Conservation (phyloP, 441 rosid species). For the Euphorbia schlechtendalii region DNA sequence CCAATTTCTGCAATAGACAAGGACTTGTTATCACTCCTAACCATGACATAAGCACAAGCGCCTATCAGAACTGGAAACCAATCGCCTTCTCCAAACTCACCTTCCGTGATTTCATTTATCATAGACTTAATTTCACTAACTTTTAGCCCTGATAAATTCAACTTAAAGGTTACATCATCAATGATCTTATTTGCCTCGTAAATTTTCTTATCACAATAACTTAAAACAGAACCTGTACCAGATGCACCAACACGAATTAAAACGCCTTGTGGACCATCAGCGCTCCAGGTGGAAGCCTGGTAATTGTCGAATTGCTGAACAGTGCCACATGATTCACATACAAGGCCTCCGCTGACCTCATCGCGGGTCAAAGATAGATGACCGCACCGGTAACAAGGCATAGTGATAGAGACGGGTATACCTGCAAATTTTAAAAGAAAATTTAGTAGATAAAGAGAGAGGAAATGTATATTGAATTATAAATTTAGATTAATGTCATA, state of each 20-base stretch:
- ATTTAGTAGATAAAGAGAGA: no score
- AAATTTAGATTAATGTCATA: background rate
- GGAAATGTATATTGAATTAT: background rate
- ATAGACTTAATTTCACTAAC: conserved; percentile 33
- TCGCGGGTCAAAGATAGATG: conserved; percentile 38
- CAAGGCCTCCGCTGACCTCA: conserved; percentile 31
- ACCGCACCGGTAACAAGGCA: conserved; percentile 50
- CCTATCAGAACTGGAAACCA: conserved; percentile 70
- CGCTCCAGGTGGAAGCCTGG: conserved; percentile 37
- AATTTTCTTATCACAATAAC: conserved; percentile 56
- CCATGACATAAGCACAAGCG: conserved; percentile 53
- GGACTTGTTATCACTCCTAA: conserved; percentile 44
- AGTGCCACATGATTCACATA: conserved; percentile 44
- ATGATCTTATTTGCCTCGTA: conserved; percentile 53
- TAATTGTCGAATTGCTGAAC: conserved; percentile 40
- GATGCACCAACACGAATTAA: conserved; percentile 42
- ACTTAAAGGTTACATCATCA: conserved; percentile 24
- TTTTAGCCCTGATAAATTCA: conserved; percentile 29
- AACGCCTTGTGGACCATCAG: conserved; percentile 57
- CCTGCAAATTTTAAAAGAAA: background rate
- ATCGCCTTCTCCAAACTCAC: conserved; percentile 63
- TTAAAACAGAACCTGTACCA: conserved; percentile 47
- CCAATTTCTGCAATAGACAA: conserved; percentile 50
- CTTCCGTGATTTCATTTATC: conserved; percentile 47
- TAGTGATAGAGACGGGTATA: conserved; percentile 1